phyloP scores from a whole-genome alignment of 2,329 filamentous ascomycete species.

The Aspergillus pseudonomiae region DNA sequence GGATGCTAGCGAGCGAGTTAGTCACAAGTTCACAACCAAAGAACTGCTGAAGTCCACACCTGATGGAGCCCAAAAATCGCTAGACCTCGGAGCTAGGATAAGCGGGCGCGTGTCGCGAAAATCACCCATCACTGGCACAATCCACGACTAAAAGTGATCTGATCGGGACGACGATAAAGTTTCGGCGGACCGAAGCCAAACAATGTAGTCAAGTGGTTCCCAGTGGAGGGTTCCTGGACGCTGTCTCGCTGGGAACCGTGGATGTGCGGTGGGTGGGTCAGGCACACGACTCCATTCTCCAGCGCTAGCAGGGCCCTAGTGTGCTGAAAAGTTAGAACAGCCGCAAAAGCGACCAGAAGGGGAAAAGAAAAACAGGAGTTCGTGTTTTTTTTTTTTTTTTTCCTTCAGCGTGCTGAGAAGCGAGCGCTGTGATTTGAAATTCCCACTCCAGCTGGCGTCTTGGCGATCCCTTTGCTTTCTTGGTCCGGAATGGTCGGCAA shows the following conservation, averaged over 20 bases:
- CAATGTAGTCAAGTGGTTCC: background rate
- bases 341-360: background rate
- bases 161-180: slow-evolving; percentile 2
- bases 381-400: too few species aligned
- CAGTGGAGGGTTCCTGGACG: slow-evolving; percentile 4
- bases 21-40: background rate
- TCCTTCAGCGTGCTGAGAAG: slow-evolving; percentile 5
- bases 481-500: background rate
- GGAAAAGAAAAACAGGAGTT: background rate
- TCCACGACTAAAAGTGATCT: background rate
- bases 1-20: background rate
- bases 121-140: background rate
- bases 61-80: background rate
- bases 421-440: slow-evolving; percentile 7
- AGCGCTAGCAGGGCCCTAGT: background rate
- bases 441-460: background rate
- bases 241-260: background rate
- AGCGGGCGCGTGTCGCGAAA: background rate
- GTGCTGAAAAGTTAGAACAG: background rate
- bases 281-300: background rate
- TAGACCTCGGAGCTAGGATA: background rate
- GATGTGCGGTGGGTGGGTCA: background rate
- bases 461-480: slow-evolving; percentile 7
- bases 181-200: background rate
- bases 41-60: background rate